A percentile compares a stretch with the other conserved stretches of the same genome.
These are phyloP conservation scores for Plantago ovata DNA, from an alignment of 257 asterid species.

Conservation along the genomic window DNA sequence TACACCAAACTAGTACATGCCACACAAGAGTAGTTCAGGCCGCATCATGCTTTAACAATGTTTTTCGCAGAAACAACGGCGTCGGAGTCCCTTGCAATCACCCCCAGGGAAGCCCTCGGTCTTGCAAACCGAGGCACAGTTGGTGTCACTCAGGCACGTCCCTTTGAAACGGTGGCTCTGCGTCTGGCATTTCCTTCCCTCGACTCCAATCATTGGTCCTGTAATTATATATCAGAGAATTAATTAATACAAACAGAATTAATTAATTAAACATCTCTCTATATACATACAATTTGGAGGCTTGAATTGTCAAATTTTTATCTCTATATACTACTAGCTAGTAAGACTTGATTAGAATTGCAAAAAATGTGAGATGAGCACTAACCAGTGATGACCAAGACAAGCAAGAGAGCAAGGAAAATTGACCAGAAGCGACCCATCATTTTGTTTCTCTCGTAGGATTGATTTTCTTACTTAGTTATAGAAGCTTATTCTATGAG, in stretches of 20 bases:
- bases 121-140: slow-evolving; percentile 56
- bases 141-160: slow-evolving; percentile 33
- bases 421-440: neutral
- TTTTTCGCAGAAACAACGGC: slow-evolving; percentile 60
- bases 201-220: slow-evolving; percentile 33
- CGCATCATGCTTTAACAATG: no score
- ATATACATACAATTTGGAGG: no score
- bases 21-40: no score
- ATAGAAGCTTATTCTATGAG: no score
- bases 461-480: no score
- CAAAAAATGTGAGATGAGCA: neutral
- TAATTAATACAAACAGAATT: neutral
- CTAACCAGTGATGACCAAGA: slow-evolving; percentile 4
- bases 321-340: no score
- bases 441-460: no score
- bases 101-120: slow-evolving; percentile 67
- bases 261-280: neutral
- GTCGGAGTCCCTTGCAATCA: slow-evolving; percentile 70
- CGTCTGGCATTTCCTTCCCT: slow-evolving; percentile 62
- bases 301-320: no score
- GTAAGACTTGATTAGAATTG: no score
- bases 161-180: slow-evolving; percentile 60
- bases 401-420: neutral
- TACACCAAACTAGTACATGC: no score
- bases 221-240: neutral